A percentile compares a stretch with the other conserved stretches of the same genome.
These are phyloP conservation scores for Phytophthora pseudosyringae DNA, from an alignment of 352 stramenopile genomes.

Conservation along the genomic window DNA sequence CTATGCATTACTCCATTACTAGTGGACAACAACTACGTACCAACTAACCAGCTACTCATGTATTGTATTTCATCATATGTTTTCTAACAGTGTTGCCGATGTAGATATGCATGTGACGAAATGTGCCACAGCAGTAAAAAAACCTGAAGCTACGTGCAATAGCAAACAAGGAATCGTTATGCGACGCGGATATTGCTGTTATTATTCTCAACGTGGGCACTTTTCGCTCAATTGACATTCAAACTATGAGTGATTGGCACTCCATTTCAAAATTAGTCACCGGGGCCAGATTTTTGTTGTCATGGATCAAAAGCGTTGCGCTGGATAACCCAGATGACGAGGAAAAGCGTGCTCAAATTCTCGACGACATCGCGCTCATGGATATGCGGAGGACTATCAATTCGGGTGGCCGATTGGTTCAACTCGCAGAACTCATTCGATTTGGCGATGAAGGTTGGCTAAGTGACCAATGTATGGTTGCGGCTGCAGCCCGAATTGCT, in stretches of 20 bases:
- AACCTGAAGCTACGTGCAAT: not conserved
- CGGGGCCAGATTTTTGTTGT: not conserved
- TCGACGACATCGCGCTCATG: not conserved
- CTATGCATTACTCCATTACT: not conserved
- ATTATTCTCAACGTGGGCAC: not conserved
- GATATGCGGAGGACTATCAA: conserved; percentile 6
- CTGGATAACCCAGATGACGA: not conserved
- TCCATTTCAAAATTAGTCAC: not conserved
- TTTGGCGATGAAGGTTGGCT: conserved; percentile 7
- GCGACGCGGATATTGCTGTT: not conserved
- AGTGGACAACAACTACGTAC: not conserved
- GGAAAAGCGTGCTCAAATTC: not conserved
- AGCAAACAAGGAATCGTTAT: not conserved
- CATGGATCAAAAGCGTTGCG: not conserved
- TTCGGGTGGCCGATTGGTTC: not conserved
- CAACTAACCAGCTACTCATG: not conserved
- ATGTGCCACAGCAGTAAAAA: not conserved
- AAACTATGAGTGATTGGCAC: not conserved
- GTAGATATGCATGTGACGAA: conserved; percentile 1
- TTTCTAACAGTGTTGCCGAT: not conserved
- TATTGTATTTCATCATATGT: too few species aligned
- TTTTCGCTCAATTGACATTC: not conserved
- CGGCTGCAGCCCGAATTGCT: conserved; percentile 1
- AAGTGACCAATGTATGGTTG: conserved; percentile 4
- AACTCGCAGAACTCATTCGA: not conserved